Evolutionary conservation across 1,139 yeast genomes (phyloP).

Genomic region (Blastobotrys petasosporus): DNA sequence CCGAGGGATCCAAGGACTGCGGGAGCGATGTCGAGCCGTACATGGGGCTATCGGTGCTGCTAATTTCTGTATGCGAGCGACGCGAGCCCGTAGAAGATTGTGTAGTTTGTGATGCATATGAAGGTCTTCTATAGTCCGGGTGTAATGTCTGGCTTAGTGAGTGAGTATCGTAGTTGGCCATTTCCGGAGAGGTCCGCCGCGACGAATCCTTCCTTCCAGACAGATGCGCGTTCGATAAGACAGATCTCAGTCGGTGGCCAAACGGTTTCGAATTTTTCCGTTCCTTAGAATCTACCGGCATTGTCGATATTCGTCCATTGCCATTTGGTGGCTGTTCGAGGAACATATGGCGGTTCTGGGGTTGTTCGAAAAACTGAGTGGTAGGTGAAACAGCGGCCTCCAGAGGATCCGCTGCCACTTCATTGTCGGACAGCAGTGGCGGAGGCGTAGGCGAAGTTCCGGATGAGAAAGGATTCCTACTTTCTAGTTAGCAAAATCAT

Average conservation of each 20-base stretch:
- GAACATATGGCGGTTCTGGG: neutral
- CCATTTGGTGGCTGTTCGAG: neutral
- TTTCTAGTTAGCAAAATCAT: neutral
- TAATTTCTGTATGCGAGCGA: slow-evolving; percentile 8
- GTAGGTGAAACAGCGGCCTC: slow-evolving; percentile 12
- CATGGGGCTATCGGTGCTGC: slow-evolving; percentile 13
- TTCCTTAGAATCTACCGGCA: neutral
- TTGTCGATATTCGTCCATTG: too few relatives aligned
- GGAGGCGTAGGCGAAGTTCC: slow-evolving; percentile 6
- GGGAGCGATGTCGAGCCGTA: slow-evolving; percentile 17
- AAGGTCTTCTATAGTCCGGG: slow-evolving; percentile 14
- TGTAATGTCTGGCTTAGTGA: neutral
- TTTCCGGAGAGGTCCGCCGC: slow-evolving; percentile 9
- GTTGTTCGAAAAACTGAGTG: slow-evolving; percentile 1
- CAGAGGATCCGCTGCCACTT: slow-evolving; percentile 6
- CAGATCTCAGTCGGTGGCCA: slow-evolving; percentile 19
- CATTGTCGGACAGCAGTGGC: slow-evolving; percentile 10
- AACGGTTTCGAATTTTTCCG: slow-evolving; percentile 8
- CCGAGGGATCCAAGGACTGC: slow-evolving; percentile 18
- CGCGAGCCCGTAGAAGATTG: slow-evolving; percentile 15
- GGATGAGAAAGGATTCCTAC: slow-evolving; percentile 1
- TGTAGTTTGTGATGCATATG: slow-evolving; percentile 19
- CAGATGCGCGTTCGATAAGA: slow-evolving; percentile 22
- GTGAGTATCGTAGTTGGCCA: slow-evolving; percentile 2
- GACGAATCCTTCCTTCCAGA: slow-evolving; percentile 9